phyloP scores from a whole-genome alignment of 345 rosid genomes.

The Turritis glabra region DNA sequence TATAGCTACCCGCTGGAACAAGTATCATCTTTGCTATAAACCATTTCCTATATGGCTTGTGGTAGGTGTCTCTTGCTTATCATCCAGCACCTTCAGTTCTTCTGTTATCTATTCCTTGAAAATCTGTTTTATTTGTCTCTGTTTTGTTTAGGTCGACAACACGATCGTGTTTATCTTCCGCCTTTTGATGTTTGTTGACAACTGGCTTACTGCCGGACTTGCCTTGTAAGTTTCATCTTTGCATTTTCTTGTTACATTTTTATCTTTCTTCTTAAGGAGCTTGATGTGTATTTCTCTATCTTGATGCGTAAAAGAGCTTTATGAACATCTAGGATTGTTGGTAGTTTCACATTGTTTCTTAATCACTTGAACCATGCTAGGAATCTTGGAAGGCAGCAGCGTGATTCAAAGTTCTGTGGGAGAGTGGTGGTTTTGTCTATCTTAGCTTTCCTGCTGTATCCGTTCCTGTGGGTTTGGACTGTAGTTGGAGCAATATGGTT shows the following conservation, averaged over 20 bases:
- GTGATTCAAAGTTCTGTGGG: constrained; percentile 82
- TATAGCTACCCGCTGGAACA: too few relatives aligned
- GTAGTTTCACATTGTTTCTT: constrained; percentile 1
- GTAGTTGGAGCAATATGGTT: constrained; percentile 80
- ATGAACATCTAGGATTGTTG: background rate
- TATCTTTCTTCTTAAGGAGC: background rate
- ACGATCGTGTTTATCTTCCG: too few relatives aligned
- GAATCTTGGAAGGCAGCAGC: constrained; percentile 95
- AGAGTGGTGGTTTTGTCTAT: constrained; percentile 71
- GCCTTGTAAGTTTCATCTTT: too few relatives aligned
- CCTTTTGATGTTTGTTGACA: too few relatives aligned
- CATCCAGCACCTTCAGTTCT: too few relatives aligned
- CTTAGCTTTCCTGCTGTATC: constrained; percentile 66
- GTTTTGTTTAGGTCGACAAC: too few relatives aligned
- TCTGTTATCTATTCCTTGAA: too few relatives aligned
- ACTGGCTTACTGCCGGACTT: too few relatives aligned
- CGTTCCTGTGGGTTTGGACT: constrained; percentile 92
- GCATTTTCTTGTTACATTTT: constrained; percentile 32
- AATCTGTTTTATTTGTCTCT: too few relatives aligned
- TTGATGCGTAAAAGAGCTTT: background rate
- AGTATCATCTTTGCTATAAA: too few relatives aligned
- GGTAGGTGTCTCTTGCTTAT: too few relatives aligned
- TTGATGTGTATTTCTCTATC: background rate
- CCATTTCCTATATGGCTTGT: too few relatives aligned
- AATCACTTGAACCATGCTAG: constrained; percentile 37